Evolutionary conservation across 768 basidiomycete genomes (phyloP).

Genomic region (Lactifluus subvellereus): DNA sequence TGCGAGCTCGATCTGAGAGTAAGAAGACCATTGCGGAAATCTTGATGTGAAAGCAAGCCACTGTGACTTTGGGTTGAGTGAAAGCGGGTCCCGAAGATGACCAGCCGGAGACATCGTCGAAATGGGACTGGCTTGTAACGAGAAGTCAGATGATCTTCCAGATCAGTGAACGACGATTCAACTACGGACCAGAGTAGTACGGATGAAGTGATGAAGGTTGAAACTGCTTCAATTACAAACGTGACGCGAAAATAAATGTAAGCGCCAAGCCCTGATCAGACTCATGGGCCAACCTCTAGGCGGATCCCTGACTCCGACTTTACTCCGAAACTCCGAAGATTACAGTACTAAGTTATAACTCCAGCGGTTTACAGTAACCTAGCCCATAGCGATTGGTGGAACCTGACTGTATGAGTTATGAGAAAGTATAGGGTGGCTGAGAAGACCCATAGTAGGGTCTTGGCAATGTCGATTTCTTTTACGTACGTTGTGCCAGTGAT

Average conservation of each 20-base stretch:
- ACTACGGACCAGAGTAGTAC: not conserved
- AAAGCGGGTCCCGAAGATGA: conserved; percentile 16
- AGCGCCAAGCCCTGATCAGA: too few species aligned
- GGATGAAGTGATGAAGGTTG: not conserved
- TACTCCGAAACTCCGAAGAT: too few species aligned
- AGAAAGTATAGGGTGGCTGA: too few species aligned
- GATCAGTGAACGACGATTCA: not conserved
- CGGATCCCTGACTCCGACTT: too few species aligned
- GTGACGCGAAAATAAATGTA: not conserved
- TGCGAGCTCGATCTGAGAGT: not conserved
- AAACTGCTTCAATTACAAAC: not conserved
- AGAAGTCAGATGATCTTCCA: not conserved
- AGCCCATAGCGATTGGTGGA: too few species aligned
- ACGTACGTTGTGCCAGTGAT: too few species aligned
- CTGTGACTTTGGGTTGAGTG: conserved; percentile 6
- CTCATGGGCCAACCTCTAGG: too few species aligned
- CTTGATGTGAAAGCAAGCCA: conserved; percentile 12
- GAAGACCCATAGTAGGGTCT: too few species aligned
- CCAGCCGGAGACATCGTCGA: conserved; percentile 2
- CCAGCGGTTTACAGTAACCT: too few species aligned
- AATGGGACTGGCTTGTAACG: not conserved
- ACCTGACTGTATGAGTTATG: too few species aligned
- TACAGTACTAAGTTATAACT: too few species aligned
- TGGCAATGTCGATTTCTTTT: too few species aligned
- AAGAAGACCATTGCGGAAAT: not conserved